Evolutionary conservation across 805 yeast species (phyloP).

Genomic region (Kazachstania taianensis): DNA sequence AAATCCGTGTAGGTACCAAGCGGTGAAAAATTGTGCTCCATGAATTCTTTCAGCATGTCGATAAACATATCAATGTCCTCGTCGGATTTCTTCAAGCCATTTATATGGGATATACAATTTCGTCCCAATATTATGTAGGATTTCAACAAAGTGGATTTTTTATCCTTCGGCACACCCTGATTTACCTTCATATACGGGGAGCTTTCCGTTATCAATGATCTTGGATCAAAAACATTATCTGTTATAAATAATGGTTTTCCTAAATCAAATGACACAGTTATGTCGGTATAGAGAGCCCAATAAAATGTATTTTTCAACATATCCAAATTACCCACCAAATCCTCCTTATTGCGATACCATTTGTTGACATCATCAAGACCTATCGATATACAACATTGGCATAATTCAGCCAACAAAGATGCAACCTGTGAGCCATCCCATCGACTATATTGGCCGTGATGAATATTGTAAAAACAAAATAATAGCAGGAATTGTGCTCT

Average conservation of each 20-base stretch:
- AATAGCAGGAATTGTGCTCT: slow-evolving; percentile 23
- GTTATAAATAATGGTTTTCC: slow-evolving; percentile 21
- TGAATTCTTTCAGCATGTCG: slow-evolving; percentile 8
- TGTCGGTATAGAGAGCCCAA: slow-evolving; percentile 19
- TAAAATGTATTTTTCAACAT: slow-evolving; percentile 3
- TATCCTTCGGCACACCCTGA: neutral
- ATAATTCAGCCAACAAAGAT: slow-evolving; percentile 13
- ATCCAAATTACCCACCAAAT: slow-evolving; percentile 4
- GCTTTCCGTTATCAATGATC: slow-evolving; percentile 14
- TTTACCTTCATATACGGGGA: slow-evolving; percentile 4
- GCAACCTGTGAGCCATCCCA: slow-evolving; percentile 20
- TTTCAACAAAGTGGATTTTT: slow-evolving; percentile 7
- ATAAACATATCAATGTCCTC: slow-evolving; percentile 8
- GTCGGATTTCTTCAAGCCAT: neutral
- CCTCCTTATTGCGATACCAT: slow-evolving; percentile 12
- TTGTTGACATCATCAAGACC: slow-evolving; percentile 18
- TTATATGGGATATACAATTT: slow-evolving; percentile 8
- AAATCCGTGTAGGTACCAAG: slow-evolving; percentile 12
- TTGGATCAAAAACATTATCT: slow-evolving; percentile 10
- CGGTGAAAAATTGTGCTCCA: slow-evolving; percentile 11
- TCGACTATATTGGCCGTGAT: slow-evolving; percentile 9
- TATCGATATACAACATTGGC: slow-evolving; percentile 14
- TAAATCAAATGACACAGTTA: slow-evolving; percentile 19
- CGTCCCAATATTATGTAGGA: slow-evolving; percentile 11
- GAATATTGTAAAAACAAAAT: slow-evolving; percentile 12